Evolutionary conservation across 805 yeast genomes (phyloP), one percentile per base, ranked within the genome.

Genomic region (Dipodascus geniculatus): DNA sequence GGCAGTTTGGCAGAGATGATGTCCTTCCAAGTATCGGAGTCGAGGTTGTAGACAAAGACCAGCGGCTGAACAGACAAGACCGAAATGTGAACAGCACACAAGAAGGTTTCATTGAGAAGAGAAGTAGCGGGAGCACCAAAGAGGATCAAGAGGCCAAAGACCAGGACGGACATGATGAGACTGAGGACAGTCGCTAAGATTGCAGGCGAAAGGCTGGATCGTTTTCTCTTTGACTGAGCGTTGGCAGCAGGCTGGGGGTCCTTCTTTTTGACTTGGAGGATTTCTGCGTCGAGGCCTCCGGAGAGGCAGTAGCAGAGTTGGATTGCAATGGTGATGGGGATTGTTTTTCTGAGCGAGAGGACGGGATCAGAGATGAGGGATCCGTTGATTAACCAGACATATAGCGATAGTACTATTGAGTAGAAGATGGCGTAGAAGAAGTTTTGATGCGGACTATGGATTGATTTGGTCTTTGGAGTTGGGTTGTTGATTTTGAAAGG

Each of bases 101-200:
- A 63, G 58, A 75, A 73, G 0, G 95, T 87, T 61, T 81, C 83
- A 6, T 55, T 58, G 31, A 76, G 55, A 35, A 74, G 72, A 1
- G 78, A 71, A 1, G 79, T 69, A 48, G 85, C 71, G 14, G 96
- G 96, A 0, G 96, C 95, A 4, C 97, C 97, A 63, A 87, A 79
- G 11, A 88, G 61, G 1, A 88, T 71, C 49, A 84, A 64, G 1
- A 74, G 58, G 1, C 53, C 56, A 35, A 54, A 59, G 2, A 65
- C 63, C 50, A 59, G 57, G 14, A 65, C 63, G n/a, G 68, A 57
- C 55, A 67, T 54, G 8, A 64, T 58, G 51, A 62, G 52, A 17
- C 66, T 52, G 23, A 68, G 60, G n/a, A 66, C 55, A 1, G 63
- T 57, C 20, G 69, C 61, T 44, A 68, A 57, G 8, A 63, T 48